These are phyloP conservation scores for Colletotrichum sansevieriae DNA, from an alignment of 2,329 filamentous ascomycete genomes.

Conservation along the genomic window DNA sequence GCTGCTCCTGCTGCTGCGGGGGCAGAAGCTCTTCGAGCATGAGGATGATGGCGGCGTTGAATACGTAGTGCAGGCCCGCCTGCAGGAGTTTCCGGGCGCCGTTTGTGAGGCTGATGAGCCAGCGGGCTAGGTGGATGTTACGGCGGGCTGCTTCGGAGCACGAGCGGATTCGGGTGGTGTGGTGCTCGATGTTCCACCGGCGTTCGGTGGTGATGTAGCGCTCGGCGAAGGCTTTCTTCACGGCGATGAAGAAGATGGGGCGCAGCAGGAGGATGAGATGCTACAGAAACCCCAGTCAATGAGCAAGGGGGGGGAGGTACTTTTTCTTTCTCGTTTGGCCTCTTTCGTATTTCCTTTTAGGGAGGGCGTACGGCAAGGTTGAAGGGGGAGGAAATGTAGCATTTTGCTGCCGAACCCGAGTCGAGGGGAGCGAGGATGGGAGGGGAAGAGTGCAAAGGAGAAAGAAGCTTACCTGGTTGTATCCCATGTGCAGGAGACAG, in stretches of 20 bases:
- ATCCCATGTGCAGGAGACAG: constrained; percentile 62
- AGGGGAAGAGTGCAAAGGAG: not conserved
- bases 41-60: constrained; percentile 63
- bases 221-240: constrained; percentile 61
- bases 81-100: constrained; percentile 56
- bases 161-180: constrained; percentile 51
- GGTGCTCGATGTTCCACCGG: constrained; percentile 46
- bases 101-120: constrained; percentile 53
- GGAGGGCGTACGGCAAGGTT: not conserved
- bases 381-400: not conserved
- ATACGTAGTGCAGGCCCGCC: constrained; percentile 61
- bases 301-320: not conserved
- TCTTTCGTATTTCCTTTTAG: not conserved
- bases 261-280: constrained; percentile 63
- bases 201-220: constrained; percentile 49
- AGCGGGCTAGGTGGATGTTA: constrained; percentile 60
- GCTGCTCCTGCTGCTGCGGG: constrained; percentile 45
- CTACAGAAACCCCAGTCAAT: constrained; percentile 47
- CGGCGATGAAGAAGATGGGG: constrained; percentile 61
- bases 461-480: constrained; percentile 51
- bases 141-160: constrained; percentile 60
- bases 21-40: constrained; percentile 60
- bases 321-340: not conserved
- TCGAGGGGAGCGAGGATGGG: constrained; percentile 47
- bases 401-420: not conserved